phyloP scores from a whole-genome alignment of 805 yeast genomes.

The Hanseniaspora vineae region DNA sequence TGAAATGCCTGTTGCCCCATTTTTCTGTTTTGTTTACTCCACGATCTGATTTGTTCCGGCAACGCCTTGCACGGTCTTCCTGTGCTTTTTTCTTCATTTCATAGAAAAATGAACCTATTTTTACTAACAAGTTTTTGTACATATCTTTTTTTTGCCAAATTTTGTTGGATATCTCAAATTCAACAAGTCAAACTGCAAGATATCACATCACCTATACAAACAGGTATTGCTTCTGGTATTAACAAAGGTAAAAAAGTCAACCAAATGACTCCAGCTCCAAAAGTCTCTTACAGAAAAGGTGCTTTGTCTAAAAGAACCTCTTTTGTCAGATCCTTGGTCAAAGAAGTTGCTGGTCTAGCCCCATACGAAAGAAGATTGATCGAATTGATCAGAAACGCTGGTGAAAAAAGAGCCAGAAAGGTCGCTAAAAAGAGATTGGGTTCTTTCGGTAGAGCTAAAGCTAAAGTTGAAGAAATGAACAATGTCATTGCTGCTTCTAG shows the following conservation, averaged over 20 bases:
- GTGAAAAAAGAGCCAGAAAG: constrained; percentile 99
- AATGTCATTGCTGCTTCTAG: constrained; percentile 92
- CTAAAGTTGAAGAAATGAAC: constrained; percentile 98
- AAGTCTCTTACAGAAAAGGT: constrained; percentile 94
- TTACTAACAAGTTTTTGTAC: too few relatives aligned
- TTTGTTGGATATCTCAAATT: too few relatives aligned
- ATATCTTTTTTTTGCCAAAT: too few relatives aligned
- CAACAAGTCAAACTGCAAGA: too few relatives aligned
- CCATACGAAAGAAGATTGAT: constrained; percentile 99
- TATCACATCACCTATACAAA: neutral
- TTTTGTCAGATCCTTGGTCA: constrained; percentile 89
- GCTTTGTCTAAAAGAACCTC: constrained; percentile 88
- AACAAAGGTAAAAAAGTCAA: constrained; percentile 99
- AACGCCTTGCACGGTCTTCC: too few relatives aligned
- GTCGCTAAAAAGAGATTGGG: constrained; percentile 99
- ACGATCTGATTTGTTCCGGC: too few relatives aligned
- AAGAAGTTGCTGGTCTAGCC: constrained; percentile 97
- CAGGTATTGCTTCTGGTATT: constrained; percentile 93
- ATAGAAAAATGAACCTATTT: too few relatives aligned
- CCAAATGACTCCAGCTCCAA: constrained; percentile 71
- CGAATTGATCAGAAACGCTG: constrained; percentile 98
- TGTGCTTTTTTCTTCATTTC: too few relatives aligned
- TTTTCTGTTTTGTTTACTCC: too few relatives aligned
- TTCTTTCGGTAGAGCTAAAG: constrained; percentile 98
- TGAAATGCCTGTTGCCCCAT: too few relatives aligned